phyloP scores from a whole-genome alignment of 495 filamentous ascomycete species.

The Podospora bellae-mahoneyi region DNA sequence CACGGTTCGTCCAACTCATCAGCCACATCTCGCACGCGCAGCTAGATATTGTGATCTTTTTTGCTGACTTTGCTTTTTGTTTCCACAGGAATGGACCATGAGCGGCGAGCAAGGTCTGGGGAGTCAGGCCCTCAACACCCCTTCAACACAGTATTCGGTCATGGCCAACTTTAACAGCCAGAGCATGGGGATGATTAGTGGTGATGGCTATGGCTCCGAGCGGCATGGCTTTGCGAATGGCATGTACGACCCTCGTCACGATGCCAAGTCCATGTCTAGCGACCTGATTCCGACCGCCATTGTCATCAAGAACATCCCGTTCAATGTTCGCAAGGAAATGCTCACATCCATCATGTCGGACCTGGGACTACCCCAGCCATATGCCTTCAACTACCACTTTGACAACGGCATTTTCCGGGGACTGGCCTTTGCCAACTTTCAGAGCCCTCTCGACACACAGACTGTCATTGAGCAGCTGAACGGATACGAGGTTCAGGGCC shows the following conservation, averaged over 20 bases:
- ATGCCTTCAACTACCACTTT: conserved; percentile 99
- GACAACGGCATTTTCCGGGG: conserved; percentile 97
- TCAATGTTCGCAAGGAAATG: conserved; percentile 96
- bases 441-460: conserved; percentile 87
- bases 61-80: conserved; percentile 10
- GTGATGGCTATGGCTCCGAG: conserved; percentile 28
- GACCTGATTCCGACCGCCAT: conserved; percentile 97
- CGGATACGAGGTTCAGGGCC: conserved; percentile 89
- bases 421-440: conserved; percentile 97
- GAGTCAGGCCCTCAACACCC: conserved; percentile 39
- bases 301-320: conserved; percentile 99
- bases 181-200: conserved; percentile 32
- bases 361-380: conserved; percentile 83
- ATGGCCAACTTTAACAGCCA: conserved; percentile 24
- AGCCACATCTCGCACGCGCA: not conserved
- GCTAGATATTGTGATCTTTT: conserved; percentile 3
- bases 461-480: conserved; percentile 88
- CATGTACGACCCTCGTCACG: conserved; percentile 37
- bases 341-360: conserved; percentile 89
- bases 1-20: conserved; percentile 38
- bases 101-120: conserved; percentile 42
- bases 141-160: conserved; percentile 33
- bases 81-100: conserved; percentile 47
- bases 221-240: conserved; percentile 30
- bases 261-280: conserved; percentile 35